phyloP scores from a whole-genome alignment of 1,284 basidiomycete genomes.

The Cronartium ribicola region DNA sequence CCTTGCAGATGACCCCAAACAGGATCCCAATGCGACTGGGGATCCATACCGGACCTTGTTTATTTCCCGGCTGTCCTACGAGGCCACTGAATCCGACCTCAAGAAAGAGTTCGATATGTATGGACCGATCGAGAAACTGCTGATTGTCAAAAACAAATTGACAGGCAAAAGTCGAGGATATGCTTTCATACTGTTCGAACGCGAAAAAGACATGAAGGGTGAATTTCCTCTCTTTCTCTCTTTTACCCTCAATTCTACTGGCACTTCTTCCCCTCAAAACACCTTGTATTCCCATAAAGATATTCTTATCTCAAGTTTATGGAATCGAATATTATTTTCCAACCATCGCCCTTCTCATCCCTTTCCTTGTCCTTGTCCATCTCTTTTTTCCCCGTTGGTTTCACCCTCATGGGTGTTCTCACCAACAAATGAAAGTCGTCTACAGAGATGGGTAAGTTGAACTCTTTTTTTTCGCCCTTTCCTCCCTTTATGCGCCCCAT shows the following conservation, averaged over 20 bases:
- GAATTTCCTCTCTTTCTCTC: slow-evolving; percentile 46
- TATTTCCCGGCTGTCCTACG: slow-evolving; percentile 87
- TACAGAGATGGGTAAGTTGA: slow-evolving; percentile 42
- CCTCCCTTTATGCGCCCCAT: neutral
- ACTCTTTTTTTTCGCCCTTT: slow-evolving; percentile 27
- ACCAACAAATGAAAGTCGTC: slow-evolving; percentile 4
- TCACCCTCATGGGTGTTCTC: neutral
- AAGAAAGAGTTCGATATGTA: slow-evolving; percentile 91
- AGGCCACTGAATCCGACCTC: slow-evolving; percentile 81
- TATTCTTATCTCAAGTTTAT: neutral
- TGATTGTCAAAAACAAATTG: slow-evolving; percentile 65
- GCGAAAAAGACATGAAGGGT: slow-evolving; percentile 99
- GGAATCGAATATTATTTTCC: neutral
- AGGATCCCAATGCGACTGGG: slow-evolving; percentile 86
- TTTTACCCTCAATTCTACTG: neutral
- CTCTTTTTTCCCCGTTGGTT: slow-evolving; percentile 8
- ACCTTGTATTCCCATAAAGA: neutral
- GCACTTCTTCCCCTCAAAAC: slow-evolving; percentile 42
- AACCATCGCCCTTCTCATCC: slow-evolving; percentile 7
- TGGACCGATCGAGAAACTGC: slow-evolving; percentile 85
- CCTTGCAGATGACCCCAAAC: slow-evolving; percentile 73
- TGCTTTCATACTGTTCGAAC: slow-evolving; percentile 95
- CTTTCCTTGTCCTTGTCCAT: slow-evolving; percentile 1
- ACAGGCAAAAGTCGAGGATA: slow-evolving; percentile 83
- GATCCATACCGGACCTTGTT: slow-evolving; percentile 99